A percentile compares a stretch with the other conserved stretches of the same genome.
These are phyloP conservation scores for Solanum ossicruentum DNA, from an alignment of 257 asterid genomes.

Conservation along the genomic window DNA sequence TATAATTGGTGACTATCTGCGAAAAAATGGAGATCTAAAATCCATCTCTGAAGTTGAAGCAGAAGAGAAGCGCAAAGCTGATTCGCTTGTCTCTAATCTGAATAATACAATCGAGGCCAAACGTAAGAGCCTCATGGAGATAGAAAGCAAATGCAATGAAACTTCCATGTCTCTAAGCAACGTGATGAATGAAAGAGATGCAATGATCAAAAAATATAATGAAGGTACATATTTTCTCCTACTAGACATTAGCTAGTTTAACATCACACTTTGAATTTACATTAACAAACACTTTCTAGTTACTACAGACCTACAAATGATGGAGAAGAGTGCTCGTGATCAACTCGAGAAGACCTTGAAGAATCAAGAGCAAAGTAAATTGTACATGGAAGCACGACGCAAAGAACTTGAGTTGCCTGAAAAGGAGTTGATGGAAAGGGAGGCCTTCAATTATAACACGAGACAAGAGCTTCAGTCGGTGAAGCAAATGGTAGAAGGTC, in stretches of 20 bases:
- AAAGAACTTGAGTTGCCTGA: constrained; percentile 1
- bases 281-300: background rate
- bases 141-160: constrained; percentile 8
- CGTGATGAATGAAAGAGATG: constrained; percentile 6
- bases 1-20: constrained; percentile 36
- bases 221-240: constrained; percentile 5
- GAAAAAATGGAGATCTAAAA: constrained; percentile 57
- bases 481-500: background rate
- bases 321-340: background rate
- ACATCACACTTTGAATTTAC: background rate
- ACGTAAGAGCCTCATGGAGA: constrained; percentile 23
- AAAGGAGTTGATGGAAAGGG: background rate
- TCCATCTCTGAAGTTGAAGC: constrained; percentile 33
- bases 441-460: background rate
- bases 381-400: background rate
- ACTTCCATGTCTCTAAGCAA: background rate
- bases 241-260: background rate
- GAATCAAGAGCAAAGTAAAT: background rate
- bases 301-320: background rate
- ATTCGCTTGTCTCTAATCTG: constrained; percentile 30
- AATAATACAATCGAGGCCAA: constrained; percentile 20
- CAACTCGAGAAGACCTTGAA: constrained; percentile 9
- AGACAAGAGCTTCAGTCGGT: background rate
- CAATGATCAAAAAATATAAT: background rate
- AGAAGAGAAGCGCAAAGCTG: constrained; percentile 32